Base-by-base conservation (phyloP, 106 monocot genomes). In the Platanthera zijinensis region DNA sequence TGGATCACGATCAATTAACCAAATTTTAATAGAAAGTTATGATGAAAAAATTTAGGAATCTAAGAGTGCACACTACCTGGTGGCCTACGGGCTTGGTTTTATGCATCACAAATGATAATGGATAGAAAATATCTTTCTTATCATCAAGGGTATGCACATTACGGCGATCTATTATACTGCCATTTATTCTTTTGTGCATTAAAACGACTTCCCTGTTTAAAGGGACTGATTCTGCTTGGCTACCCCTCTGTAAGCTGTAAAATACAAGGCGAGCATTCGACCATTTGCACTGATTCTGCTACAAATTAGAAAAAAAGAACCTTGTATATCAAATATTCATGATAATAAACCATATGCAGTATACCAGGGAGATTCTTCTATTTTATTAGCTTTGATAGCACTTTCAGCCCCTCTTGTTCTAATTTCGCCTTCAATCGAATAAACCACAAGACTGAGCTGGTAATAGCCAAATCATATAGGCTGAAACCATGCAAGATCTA, bases 31-130 rank as follows among this genome's bases (percentile, higher is more conserved):
- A n/a, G n/a, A n/a, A n/a, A n/a, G n/a, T n/a, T n/a, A n/a, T n/a
- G n/a, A n/a, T n/a, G n/a, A n/a, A n/a, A n/a, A n/a, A n/a, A n/a
- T n/a, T n/a, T n/a, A n/a, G n/a, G n/a, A n/a, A n/a, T n/a, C n/a
- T n/a, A n/a, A n/a, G n/a, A n/a, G n/a, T 19, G 48, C 32, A 72
- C 39, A 66, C 45, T n/a, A 97, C 96, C 91, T 97, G 97, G 74
- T 94, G 94, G 13, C 97, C 94, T 77, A 99, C 80, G 56, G 94
- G 97, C 69, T 84, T 99, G 50, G 88, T 88, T 68, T 91, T 94
- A 74, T 85, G 89, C 78, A 99, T 70, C 18, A 99, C 82, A 73
- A 94, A 88, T 69, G 97, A 91, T 30, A 91, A 82, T 48, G 94
- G 97, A 78, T 92, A 99, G 72, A 87, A 80, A 32, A 92, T 75